phyloP scores from a whole-genome alignment of 1,139 yeast genomes.

The Candida anutae region DNA sequence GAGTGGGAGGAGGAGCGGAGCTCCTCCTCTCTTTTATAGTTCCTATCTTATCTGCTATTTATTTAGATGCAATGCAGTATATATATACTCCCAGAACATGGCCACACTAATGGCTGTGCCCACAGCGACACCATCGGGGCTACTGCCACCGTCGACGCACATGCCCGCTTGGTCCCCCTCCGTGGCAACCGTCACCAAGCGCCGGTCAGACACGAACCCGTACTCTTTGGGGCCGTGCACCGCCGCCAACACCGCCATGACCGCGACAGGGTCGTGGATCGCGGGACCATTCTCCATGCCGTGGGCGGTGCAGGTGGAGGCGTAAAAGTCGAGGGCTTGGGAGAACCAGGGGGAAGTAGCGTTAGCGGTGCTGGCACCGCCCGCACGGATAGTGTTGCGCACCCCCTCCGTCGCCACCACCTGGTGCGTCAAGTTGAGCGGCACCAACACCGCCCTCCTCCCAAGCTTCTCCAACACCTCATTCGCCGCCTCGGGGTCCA shows the following conservation, averaged over 20 bases:
- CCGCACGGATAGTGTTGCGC: conserved; percentile 18
- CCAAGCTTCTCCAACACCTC: conserved; percentile 44
- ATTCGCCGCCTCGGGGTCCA: conserved; percentile 73
- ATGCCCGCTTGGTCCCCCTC: conserved; percentile 29
- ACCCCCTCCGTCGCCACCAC: conserved; percentile 50
- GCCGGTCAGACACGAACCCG: conserved; percentile 22
- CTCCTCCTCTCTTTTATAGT: background rate
- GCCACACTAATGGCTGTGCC: conserved; percentile 37
- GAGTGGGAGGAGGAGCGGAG: no score
- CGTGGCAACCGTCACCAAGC: conserved; percentile 16
- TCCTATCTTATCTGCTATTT: background rate
- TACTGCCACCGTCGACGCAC: conserved; percentile 24
- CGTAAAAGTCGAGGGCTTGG: conserved; percentile 47
- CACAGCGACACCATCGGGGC: conserved; percentile 34
- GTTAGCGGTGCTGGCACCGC: no score
- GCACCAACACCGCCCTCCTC: conserved; percentile 47
- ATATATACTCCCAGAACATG: conserved; percentile 47
- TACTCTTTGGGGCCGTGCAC: conserved; percentile 22
- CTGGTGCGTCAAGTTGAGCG: conserved; percentile 66
- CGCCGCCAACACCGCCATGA: conserved; percentile 49
- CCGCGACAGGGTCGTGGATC: conserved; percentile 74
- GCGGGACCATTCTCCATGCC: conserved; percentile 60
- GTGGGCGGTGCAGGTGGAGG: conserved; percentile 36
- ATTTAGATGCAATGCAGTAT: conserved; percentile 25
- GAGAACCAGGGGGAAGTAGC: conserved; percentile 44